Evolutionary conservation across 192 early-diverging fungal genomes (phyloP).

Genomic region (Podila epicladia): DNA sequence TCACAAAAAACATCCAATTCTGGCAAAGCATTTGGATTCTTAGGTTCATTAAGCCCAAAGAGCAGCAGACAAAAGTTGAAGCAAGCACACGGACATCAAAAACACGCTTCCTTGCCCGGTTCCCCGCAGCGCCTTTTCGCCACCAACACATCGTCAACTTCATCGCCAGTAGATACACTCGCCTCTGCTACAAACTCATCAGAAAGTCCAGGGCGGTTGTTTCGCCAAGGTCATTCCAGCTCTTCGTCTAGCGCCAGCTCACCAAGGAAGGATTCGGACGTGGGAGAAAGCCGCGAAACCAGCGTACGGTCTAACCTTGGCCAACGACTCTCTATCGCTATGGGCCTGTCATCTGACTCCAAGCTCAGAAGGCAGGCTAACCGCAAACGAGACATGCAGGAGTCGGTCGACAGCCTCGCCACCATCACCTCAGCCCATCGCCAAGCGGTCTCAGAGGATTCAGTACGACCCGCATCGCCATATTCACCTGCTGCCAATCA

Average conservation of each 20-base stretch:
- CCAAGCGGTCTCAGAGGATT: background rate
- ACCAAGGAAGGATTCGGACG: background rate
- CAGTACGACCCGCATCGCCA: background rate
- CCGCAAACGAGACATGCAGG: background rate
- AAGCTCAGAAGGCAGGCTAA: background rate
- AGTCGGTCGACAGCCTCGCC: conserved; percentile 10
- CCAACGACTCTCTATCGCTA: conserved; percentile 25
- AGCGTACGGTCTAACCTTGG: conserved; percentile 16
- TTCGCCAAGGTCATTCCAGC: background rate
- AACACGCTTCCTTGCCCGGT: background rate
- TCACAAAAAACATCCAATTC: background rate
- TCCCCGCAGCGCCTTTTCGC: background rate
- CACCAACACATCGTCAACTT: background rate
- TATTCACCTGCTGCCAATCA: background rate
- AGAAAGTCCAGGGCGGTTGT: background rate
- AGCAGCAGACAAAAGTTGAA: conserved; percentile 22
- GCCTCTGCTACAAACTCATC: background rate
- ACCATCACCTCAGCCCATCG: background rate
- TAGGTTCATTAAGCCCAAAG: conserved; percentile 36
- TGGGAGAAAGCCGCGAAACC: conserved; percentile 8
- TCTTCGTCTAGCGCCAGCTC: background rate
- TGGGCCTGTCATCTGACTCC: conserved; percentile 11
- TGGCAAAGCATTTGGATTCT: conserved; percentile 18
- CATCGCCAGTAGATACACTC: background rate
- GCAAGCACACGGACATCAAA: background rate